Percentiles rank a stretch among this genome's conserved stretches.
phyloP scores from a whole-genome alignment of 2,329 filamentous ascomycete species.

The Penicillium decumbens region DNA sequence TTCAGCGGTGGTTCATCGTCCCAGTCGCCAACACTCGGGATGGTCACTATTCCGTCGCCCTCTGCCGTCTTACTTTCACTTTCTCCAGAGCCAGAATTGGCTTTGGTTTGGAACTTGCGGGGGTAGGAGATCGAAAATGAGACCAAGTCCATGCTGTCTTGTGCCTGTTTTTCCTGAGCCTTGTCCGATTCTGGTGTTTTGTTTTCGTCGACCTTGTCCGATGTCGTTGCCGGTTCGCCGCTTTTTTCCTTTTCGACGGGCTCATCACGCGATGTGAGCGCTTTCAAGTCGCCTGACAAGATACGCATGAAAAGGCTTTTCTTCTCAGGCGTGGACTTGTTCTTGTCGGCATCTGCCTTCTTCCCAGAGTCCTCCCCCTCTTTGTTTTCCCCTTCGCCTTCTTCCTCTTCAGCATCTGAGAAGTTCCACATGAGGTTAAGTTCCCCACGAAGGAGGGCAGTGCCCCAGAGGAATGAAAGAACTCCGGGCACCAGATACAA shows the following conservation, averaged over 20 bases:
- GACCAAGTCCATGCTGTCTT: conserved; percentile 25
- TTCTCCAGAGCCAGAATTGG: background rate
- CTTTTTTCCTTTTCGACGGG: background rate
- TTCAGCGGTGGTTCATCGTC: conserved; percentile 35
- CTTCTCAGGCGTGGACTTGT: conserved; percentile 1
- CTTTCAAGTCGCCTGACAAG: conserved; percentile 23
- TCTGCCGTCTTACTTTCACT: background rate
- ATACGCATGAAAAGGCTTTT: conserved; percentile 28
- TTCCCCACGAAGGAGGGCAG: conserved; percentile 67
- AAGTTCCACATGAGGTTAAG: conserved; percentile 73
- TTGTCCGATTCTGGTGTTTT: background rate
- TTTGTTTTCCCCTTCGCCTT: conserved; percentile 28
- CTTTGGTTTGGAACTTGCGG: conserved; percentile 11
- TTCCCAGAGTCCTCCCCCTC: conserved; percentile 4
- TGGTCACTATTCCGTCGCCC: conserved; percentile 16
- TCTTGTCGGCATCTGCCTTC: conserved; percentile 45
- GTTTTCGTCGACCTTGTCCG: background rate
- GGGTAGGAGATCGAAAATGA: conserved; percentile 33
- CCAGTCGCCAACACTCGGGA: conserved; percentile 17
- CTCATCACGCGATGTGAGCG: conserved; percentile 3
- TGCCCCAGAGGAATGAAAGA: conserved; percentile 68
- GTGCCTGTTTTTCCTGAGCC: conserved; percentile 10
- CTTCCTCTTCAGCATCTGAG: conserved; percentile 59
- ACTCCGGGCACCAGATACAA: conserved; percentile 90
- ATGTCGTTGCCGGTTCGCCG: conserved; percentile 2